Conservation (phyloP, 2,329 filamentous ascomycete genomes). For the Tolypocladium paradoxum region DNA sequence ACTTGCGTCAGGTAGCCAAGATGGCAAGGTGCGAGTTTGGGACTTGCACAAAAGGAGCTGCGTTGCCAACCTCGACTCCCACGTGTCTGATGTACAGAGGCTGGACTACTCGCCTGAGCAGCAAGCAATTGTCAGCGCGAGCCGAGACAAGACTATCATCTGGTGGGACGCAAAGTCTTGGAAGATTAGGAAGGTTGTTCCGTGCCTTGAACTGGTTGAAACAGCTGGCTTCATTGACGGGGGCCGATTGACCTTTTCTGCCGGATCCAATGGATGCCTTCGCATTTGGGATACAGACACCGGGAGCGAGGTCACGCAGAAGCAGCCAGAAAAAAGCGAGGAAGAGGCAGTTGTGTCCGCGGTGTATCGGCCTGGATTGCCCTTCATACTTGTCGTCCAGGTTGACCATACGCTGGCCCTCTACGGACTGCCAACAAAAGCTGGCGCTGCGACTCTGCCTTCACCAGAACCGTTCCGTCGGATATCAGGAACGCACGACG, state of each 20-base stretch:
- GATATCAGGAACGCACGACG: slow-evolving; percentile 93
- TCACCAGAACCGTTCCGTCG: slow-evolving; percentile 51
- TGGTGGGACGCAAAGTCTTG: slow-evolving; percentile 83
- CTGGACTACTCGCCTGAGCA: slow-evolving; percentile 70
- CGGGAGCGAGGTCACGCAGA: slow-evolving; percentile 67
- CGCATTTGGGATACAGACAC: slow-evolving; percentile 73
- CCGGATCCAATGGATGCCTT: slow-evolving; percentile 71
- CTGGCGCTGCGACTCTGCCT: slow-evolving; percentile 21
- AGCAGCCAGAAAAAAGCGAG: slow-evolving; percentile 53
- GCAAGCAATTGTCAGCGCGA: slow-evolving; percentile 69
- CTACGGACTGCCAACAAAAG: slow-evolving; percentile 41
- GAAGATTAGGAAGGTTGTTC: slow-evolving; percentile 71
- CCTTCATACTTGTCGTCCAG: slow-evolving; percentile 71
- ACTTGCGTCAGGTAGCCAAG: slow-evolving; percentile 84
- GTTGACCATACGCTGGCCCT: slow-evolving; percentile 80
- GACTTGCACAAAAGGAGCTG: slow-evolving; percentile 76
- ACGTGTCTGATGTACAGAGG: slow-evolving; percentile 87
- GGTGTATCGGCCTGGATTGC: slow-evolving; percentile 52
- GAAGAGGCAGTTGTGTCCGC: slow-evolving; percentile 61
- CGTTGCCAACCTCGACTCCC: slow-evolving; percentile 72
- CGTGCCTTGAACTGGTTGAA: slow-evolving; percentile 78
- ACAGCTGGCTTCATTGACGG: slow-evolving; percentile 66
- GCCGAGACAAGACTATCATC: slow-evolving; percentile 88
- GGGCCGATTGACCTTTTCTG: slow-evolving; percentile 68
- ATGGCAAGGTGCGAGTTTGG: slow-evolving; percentile 87